Base-by-base conservation (phyloP, 345 rosid species). In the Syzygium grande region DNA sequence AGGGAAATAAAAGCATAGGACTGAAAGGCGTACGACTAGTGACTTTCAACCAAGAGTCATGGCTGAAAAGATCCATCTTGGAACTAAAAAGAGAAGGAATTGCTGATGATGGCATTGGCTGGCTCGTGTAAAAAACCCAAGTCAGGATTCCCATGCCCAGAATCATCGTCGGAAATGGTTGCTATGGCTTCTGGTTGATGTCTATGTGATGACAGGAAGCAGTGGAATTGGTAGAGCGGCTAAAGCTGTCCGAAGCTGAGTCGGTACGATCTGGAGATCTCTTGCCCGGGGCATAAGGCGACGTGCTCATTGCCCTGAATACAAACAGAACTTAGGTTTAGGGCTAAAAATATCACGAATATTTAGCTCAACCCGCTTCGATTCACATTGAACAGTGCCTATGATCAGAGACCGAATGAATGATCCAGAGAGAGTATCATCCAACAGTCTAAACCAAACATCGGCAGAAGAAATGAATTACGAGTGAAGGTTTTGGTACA, bases 221-320 rank as follows among this genome's bases (percentile, higher is more conserved):
- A 17, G 51, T 38, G 86, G 86, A 54, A 54, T 54, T 6, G 65
- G 86, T 58, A 9, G 86, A 54, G 61, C 65, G 61, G 51, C 51
- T 85, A 41, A 54, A 15, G 86, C 61, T 85, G 49, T 85, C 86
- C n/a, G 90, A 87, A 77, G 90, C 93, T 54, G 78, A 87, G 8
- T 89, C 86, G 22, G 86, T 58, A 22, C 87, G 85, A 86, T 94
- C 96, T 11, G 89, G 88, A 90, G 92, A 89, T 87, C 89, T 92
- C 92, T 91, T 93, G 90, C 87, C 29, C 25, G 86, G 84, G 65
- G 78, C 86, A 88, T 96, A 95, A 49, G 99, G 99, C 25, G 93
- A 91, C 51, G 93, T 90, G 90, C 89, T 93, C 92, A 89, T 90
- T 2, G 88, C 90, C 91, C 99, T 97, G 90, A 85, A 11, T 27